These are phyloP conservation scores for Catenaria anguillulae DNA, from an alignment of 371 early-diverging fungal genomes.

Conservation along the genomic window DNA sequence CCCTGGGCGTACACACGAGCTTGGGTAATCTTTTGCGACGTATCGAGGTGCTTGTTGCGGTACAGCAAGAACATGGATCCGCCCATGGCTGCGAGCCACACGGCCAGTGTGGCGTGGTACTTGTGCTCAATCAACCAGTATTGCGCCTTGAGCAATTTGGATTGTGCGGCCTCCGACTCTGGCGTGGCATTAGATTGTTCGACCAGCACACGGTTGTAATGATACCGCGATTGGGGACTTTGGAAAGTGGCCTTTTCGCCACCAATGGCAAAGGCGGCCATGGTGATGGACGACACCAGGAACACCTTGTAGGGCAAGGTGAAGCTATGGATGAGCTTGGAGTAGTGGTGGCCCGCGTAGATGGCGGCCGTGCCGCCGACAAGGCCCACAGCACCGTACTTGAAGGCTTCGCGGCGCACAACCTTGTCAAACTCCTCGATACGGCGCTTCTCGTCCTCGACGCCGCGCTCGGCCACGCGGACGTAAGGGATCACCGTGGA, in stretches of 20 bases:
- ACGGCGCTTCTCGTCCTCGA: neutral
- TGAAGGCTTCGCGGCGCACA: neutral
- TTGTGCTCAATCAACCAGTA: neutral
- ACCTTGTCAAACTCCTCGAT: neutral
- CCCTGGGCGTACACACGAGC: constrained; percentile 7
- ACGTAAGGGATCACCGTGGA: neutral
- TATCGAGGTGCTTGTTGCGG: constrained; percentile 1
- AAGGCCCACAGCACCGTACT: neutral
- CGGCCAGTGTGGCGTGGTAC: constrained; percentile 2
- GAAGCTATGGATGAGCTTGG: neutral
- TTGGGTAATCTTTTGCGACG: neutral
- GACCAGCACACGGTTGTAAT: constrained; percentile 4
- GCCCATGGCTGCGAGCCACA: constrained; percentile 4
- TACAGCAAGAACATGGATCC: neutral
- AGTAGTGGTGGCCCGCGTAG: neutral
- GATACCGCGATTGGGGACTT: neutral
- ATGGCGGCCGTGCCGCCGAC: neutral
- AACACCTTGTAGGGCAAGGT: neutral
- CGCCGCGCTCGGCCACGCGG: neutral
- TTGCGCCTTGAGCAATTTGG: neutral
- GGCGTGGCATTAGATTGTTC: neutral
- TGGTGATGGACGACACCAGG: neutral
- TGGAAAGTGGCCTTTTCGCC: constrained; percentile 7
- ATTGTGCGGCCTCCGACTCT: neutral
- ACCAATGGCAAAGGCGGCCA: neutral